Conservation (phyloP, 257 asterid species). For the Scutellaria galericulata region DNA sequence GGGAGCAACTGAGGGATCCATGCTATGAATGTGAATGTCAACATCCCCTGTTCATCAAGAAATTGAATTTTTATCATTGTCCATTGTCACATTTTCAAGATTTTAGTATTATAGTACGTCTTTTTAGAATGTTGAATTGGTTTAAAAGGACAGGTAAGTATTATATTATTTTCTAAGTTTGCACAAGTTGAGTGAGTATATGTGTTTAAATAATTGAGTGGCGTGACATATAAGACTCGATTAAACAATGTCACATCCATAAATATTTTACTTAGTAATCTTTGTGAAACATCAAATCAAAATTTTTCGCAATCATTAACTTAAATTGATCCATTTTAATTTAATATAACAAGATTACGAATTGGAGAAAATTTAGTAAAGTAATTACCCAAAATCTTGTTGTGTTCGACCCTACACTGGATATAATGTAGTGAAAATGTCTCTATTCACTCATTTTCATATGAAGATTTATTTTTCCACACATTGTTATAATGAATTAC, state of each 20-base stretch:
- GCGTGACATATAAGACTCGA: no score
- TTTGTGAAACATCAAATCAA: slow-evolving; percentile 7
- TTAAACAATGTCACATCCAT: background rate
- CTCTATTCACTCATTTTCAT: no score
- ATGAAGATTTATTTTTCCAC: no score
- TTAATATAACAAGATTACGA: background rate
- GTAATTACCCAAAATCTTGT: no score
- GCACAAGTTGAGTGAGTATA: background rate
- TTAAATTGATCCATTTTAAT: background rate
- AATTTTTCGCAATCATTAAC: background rate
- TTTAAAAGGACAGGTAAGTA: background rate
- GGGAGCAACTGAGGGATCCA: slow-evolving; percentile 77
- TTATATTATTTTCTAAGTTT: background rate
- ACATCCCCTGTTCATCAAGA: slow-evolving; percentile 71
- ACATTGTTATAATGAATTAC: no score
- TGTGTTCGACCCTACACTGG: no score
- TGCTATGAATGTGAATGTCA: slow-evolving; percentile 64
- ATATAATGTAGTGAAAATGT: no score
- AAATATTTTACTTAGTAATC: background rate
- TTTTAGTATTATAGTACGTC: background rate
- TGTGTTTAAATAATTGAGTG: no score
- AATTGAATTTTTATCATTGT: background rate
- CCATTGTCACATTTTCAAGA: slow-evolving; percentile 9
- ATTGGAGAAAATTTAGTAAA: background rate
- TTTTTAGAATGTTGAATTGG: slow-evolving; percentile 5